These are phyloP conservation scores for Colletotrichum siamense DNA, from an alignment of 2,329 filamentous ascomycete species.

Conservation along the genomic window DNA sequence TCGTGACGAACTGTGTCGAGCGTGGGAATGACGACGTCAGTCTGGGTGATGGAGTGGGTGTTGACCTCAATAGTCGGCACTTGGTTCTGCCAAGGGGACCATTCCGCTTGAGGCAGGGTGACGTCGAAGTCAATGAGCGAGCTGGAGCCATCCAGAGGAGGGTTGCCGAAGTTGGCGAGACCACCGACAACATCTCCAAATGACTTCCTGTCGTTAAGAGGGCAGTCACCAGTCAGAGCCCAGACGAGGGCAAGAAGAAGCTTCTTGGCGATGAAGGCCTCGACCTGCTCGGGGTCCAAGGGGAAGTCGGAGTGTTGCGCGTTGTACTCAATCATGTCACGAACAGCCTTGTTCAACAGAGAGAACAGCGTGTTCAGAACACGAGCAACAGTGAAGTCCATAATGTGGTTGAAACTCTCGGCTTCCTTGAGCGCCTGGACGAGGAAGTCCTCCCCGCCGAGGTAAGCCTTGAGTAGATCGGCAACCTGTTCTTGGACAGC, in stretches of 20 bases:
- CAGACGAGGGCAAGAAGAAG: constrained; percentile 90
- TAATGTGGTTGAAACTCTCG: constrained; percentile 87
- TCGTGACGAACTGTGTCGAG: constrained; percentile 97
- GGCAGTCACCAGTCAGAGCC: constrained; percentile 95
- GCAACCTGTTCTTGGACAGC: constrained; percentile 81
- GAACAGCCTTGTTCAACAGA: constrained; percentile 89
- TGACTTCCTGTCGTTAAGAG: constrained; percentile 81
- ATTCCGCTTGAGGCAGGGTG: constrained; percentile 83
- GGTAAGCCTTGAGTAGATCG: constrained; percentile 75
- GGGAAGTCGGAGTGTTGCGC: constrained; percentile 93
- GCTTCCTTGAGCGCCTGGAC: constrained; percentile 78
- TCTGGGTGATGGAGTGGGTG: constrained; percentile 96
- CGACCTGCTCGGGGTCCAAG: constrained; percentile 86
- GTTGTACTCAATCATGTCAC: constrained; percentile 95
- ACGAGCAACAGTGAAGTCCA: constrained; percentile 94
- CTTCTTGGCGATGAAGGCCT: constrained; percentile 92
- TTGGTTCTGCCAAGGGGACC: constrained; percentile 92
- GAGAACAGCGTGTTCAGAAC: constrained; percentile 95
- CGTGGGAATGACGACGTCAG: constrained; percentile 97
- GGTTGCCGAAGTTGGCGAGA: constrained; percentile 85
- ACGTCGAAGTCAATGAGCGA: constrained; percentile 98
- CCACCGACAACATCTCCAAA: constrained; percentile 88
- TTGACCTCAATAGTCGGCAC: constrained; percentile 96
- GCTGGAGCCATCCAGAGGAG: constrained; percentile 76
- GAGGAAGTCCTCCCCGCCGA: constrained; percentile 83